Conservation (phyloP, 495 filamentous ascomycete genomes). For the Penicillium paradoxum region DNA sequence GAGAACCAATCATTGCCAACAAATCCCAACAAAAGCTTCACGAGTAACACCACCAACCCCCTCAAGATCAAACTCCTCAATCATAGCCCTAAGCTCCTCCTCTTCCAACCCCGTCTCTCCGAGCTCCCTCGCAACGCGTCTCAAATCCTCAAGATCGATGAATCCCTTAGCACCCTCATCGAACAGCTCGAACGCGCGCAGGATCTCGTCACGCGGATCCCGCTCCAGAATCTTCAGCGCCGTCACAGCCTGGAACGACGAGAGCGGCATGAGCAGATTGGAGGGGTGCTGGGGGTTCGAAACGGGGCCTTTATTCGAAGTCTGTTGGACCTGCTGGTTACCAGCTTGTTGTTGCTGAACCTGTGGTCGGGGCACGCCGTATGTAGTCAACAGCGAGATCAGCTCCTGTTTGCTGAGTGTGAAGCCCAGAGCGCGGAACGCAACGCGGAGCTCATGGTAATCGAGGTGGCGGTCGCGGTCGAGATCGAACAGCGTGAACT, state of each 20-base stretch:
- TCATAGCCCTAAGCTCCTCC: slow-evolving; percentile 89
- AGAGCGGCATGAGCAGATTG: slow-evolving; percentile 64
- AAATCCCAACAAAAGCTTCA: slow-evolving; percentile 87
- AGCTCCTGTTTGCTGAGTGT: slow-evolving; percentile 81
- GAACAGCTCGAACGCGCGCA: slow-evolving; percentile 87
- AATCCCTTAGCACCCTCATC: slow-evolving; percentile 74
- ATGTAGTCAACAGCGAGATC: slow-evolving; percentile 63
- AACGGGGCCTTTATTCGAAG: slow-evolving; percentile 22
- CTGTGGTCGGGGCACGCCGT: slow-evolving; percentile 59
- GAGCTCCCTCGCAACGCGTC: slow-evolving; percentile 82
- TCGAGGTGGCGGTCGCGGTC: slow-evolving; percentile 92
- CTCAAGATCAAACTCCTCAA: slow-evolving; percentile 97
- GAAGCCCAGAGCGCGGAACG: slow-evolving; percentile 94
- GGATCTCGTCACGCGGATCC: slow-evolving; percentile 86
- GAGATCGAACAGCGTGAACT: slow-evolving; percentile 97
- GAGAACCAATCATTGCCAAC: slow-evolving; percentile 44
- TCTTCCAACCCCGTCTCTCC: slow-evolving; percentile 86
- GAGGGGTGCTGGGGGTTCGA: slow-evolving; percentile 43
- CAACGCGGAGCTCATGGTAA: slow-evolving; percentile 97
- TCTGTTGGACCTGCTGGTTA: slow-evolving; percentile 18
- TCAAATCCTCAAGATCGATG: slow-evolving; percentile 80
- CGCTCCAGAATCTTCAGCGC: slow-evolving; percentile 72
- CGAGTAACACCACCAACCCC: slow-evolving; percentile 83
- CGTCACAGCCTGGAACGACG: slow-evolving; percentile 72
- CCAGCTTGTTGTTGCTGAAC: slow-evolving; percentile 38